Conservation (phyloP, 257 asterid species). For the Solanum tarapatanum region DNA sequence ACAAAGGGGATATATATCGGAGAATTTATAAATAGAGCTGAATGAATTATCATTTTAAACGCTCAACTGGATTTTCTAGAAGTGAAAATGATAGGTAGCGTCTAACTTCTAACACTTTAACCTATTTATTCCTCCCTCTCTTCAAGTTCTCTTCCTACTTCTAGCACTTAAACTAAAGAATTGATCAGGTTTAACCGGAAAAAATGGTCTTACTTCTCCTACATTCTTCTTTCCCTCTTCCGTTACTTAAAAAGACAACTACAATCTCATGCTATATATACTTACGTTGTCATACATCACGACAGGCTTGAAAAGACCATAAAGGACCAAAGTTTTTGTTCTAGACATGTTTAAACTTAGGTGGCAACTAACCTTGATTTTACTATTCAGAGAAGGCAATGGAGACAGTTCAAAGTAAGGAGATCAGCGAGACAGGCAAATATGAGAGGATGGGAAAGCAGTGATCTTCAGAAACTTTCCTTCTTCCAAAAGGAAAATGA, state of each 20-base stretch:
- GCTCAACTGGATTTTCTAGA: neutral
- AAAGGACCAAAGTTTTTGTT: neutral
- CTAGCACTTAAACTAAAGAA: neutral
- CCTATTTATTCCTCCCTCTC: neutral
- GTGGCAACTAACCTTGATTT: neutral
- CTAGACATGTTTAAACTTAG: neutral
- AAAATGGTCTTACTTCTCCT: neutral
- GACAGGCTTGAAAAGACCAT: neutral
- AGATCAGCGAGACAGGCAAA: neutral
- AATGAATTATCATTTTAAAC: neutral
- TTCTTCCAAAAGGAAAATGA: neutral
- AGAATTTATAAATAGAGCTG: neutral
- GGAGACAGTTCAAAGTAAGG: neutral
- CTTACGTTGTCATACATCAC: neutral
- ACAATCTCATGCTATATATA: neutral
- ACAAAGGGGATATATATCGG: neutral
- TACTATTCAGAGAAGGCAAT: neutral
- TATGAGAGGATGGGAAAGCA: neutral
- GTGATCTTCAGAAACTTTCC: neutral
- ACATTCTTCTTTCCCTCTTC: neutral
- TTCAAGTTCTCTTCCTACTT: neutral
- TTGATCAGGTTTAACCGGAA: neutral
- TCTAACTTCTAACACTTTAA: neutral
- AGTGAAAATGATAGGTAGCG: neutral
- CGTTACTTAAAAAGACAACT: neutral